Evolutionary conservation across 1,139 yeast species (phyloP), one percentile per base, ranked within the genome.

Genomic region (Magnusiomyces suaveolens): DNA sequence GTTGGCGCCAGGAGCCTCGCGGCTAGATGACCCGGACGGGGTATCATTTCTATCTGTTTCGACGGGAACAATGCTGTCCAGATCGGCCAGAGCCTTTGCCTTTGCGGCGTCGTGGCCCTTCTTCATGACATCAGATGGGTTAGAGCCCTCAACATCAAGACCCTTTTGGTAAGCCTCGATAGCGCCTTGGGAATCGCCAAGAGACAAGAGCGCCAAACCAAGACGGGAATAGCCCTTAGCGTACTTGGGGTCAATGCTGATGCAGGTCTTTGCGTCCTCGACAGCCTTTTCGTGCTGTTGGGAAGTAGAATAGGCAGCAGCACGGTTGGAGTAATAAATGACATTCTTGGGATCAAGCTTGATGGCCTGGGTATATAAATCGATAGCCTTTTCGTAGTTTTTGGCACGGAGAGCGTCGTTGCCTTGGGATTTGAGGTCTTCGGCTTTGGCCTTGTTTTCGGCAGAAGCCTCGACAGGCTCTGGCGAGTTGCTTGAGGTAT

Each of bases 151-250:
- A 52, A 82, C 80, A 56, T 85, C 88, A 63, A 90, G 73, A 47
- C 97, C 98, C 62, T 78, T 78, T 71, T 87, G 82, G 72, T 92
- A 92, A 29, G 98, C 97, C 49, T 88, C 86, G 77, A 89, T 76
- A 10, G 98, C 82, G 46, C 86, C 95, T 70, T 85, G 83, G 56
- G 94, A 84, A 66, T 89, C 90, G 20, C 96, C 96, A 59, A 85
- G 76, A 25, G 96, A 95, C 69, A 84, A 90, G 66, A 84, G 81
- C 3, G 98, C 97, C 63, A 90, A 82, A 1, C 97, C 99, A 62
- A 92, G 76, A 70, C 99, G 83, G 10, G 97, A 87, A 76, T 89
- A 92, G 12, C 96, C 97, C 75, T 90, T 90, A 48, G 96, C 82
- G 65, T 88, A 92, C 18, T 74, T 66, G 51, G 96, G 85, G 67